phyloP scores from a whole-genome alignment of 2,329 filamentous ascomycete genomes.

The Paecilomyces formosus region DNA sequence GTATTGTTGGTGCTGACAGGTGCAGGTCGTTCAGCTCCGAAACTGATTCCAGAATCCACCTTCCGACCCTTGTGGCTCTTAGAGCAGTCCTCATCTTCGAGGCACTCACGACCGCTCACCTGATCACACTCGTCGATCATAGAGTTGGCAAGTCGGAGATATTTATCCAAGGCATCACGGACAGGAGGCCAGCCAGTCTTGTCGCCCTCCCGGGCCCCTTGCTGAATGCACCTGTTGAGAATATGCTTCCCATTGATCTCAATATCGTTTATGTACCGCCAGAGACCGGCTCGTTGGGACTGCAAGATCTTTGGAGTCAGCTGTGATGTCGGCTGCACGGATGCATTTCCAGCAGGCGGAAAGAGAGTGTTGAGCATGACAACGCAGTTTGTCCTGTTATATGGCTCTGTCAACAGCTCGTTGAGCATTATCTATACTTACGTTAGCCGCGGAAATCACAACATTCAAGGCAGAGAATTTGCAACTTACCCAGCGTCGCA shows the following conservation, averaged over 20 bases:
- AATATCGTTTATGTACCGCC: slow-evolving; percentile 53
- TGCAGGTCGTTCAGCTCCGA: slow-evolving; percentile 33
- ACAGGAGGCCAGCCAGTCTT: slow-evolving; percentile 49
- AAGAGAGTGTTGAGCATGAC: slow-evolving; percentile 63
- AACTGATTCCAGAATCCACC: slow-evolving; percentile 58
- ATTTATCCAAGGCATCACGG: slow-evolving; percentile 47
- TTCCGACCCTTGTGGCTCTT: slow-evolving; percentile 44
- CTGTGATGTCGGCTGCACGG: slow-evolving; percentile 42
- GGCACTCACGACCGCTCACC: slow-evolving; percentile 38
- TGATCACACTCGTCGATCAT: slow-evolving; percentile 54
- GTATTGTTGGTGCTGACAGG: slow-evolving; percentile 29
- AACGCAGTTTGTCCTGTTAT: slow-evolving; percentile 59
- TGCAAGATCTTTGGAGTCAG: slow-evolving; percentile 46
- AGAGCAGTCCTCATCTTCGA: slow-evolving; percentile 20
- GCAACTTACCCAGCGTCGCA: slow-evolving; percentile 55
- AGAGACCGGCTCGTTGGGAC: slow-evolving; percentile 54
- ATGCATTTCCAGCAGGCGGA: slow-evolving; percentile 45
- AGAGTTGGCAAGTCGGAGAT: slow-evolving; percentile 51
- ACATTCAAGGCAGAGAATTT: not conserved
- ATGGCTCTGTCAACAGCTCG: slow-evolving; percentile 54
- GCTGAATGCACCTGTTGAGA: slow-evolving; percentile 46
- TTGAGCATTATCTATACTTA: slow-evolving; percentile 52
- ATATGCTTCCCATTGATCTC: slow-evolving; percentile 49
- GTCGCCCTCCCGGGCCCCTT: slow-evolving; percentile 46
- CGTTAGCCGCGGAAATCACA: slow-evolving; percentile 11